Evolutionary conservation across 805 yeast genomes (phyloP).

Genomic region (Lipomyces lipofer): DNA sequence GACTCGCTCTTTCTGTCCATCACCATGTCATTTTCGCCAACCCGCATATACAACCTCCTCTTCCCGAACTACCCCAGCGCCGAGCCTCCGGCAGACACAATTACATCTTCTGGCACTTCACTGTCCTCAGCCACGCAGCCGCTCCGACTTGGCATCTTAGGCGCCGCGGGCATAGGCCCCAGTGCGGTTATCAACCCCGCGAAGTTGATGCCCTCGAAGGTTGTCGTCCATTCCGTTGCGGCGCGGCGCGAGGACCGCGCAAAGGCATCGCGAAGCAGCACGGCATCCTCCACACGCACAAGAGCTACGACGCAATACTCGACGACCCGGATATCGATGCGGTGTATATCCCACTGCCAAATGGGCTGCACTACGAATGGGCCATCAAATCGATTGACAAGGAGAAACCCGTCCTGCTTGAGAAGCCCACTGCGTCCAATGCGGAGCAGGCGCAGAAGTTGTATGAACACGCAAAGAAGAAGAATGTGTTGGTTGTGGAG

Average conservation of each 20-base stretch:
- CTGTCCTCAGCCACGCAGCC: constrained; percentile 7
- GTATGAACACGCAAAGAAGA: constrained; percentile 14
- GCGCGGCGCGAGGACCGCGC: constrained; percentile 21
- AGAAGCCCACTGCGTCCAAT: constrained; percentile 24
- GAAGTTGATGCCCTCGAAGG: constrained; percentile 17
- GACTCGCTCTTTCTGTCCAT: neutral
- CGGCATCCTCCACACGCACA: constrained; percentile 15
- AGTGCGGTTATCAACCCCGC: constrained; percentile 23
- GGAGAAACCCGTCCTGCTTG: constrained; percentile 26
- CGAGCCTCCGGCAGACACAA: too few relatives aligned
- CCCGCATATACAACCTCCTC: constrained; percentile 10
- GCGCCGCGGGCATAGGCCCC: constrained; percentile 30
- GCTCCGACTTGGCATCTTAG: constrained; percentile 21
- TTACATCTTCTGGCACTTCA: neutral
- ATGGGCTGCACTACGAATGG: constrained; percentile 31
- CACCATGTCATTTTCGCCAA: neutral
- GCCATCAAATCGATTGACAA: constrained; percentile 22
- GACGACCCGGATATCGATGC: constrained; percentile 23
- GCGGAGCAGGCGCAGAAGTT: constrained; percentile 23
- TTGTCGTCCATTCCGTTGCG: constrained; percentile 18
- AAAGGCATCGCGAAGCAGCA: constrained; percentile 17
- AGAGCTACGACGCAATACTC: constrained; percentile 19
- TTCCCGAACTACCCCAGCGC: constrained; percentile 13
- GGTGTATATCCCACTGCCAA: constrained; percentile 28
- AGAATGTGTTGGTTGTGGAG: constrained; percentile 19